phyloP scores from a whole-genome alignment of 2,329 filamentous ascomycete species.

The Hypomyces perniciosus region DNA sequence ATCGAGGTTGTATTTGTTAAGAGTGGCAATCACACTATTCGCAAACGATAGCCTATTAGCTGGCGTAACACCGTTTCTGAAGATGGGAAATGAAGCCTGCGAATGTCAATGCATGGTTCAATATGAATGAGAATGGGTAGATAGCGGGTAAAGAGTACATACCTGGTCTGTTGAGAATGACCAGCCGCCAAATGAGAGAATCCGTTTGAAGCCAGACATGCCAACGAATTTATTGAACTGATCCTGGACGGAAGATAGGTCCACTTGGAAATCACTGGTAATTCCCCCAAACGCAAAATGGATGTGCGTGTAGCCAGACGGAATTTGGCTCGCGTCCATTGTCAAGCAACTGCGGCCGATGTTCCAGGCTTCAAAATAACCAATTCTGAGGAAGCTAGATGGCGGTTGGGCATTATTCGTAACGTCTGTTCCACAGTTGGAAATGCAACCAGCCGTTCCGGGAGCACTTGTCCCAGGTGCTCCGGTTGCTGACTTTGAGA shows the following conservation, averaged over 20 bases:
- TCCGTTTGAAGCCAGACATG: slow-evolving; percentile 24
- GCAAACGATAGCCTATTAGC: slow-evolving; percentile 33
- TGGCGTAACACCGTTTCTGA: slow-evolving; percentile 23
- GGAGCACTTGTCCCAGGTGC: slow-evolving; percentile 22
- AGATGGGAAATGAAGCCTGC: slow-evolving; percentile 20
- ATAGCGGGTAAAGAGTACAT: too few species aligned
- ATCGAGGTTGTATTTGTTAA: slow-evolving; percentile 34
- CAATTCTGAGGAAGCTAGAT: slow-evolving; percentile 21
- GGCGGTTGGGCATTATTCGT: slow-evolving; percentile 20
- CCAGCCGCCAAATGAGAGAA: slow-evolving; percentile 33
- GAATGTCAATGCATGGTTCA: neutral
- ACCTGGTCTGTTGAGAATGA: slow-evolving; percentile 20
- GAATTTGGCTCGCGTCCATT: slow-evolving; percentile 24
- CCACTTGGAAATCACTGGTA: slow-evolving; percentile 15
- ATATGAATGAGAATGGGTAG: too few species aligned
- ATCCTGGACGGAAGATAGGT: slow-evolving; percentile 15
- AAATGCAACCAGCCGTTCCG: slow-evolving; percentile 21
- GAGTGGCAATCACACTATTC: slow-evolving; percentile 32
- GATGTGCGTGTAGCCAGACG: slow-evolving; percentile 24
- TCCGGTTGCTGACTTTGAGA: slow-evolving; percentile 22
- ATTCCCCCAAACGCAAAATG: slow-evolving; percentile 29
- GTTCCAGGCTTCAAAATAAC: slow-evolving; percentile 31
- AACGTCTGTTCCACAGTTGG: slow-evolving; percentile 29
- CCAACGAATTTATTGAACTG: slow-evolving; percentile 27
- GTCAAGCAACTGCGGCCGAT: slow-evolving; percentile 22